Evolutionary conservation across 495 filamentous ascomycete species (phyloP), one percentile per base, ranked within the genome.

Genomic region (Beverwykella pulmonaria): DNA sequence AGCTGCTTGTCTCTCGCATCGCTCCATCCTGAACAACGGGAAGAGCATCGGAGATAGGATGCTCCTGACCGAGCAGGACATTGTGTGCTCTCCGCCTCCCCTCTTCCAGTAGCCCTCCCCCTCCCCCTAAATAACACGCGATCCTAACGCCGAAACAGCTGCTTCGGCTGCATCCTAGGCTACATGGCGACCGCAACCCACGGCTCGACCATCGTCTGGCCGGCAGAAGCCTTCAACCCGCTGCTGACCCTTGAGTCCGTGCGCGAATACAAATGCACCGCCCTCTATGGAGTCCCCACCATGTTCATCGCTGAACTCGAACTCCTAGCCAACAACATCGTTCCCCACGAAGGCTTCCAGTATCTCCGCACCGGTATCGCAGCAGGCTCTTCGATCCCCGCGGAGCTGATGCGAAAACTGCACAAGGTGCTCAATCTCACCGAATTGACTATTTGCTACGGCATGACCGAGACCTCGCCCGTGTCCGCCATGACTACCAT

Each of bases 401-500:
- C 87, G 3, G 86, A 91, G 59, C 75, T 98, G 25, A 96, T 98
- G 94, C 84, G 86, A 17, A 87, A 85, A 62, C 74, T 98, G 17
- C 90, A 93, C 70, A 79, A 79, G 36, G 80, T 74, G n/a, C 79
- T 97, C 5, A 95, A 95, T 52, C 79, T 98, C 29, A 87, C 84
- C 0, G 90, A 96, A 29, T 73, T 97, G 59, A 96, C 93, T 0
- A 97, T 97, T 70, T 97, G 94, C 80, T 98, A 98, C 76, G 94
- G 92, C 39, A 98, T 98, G 94, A 98, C 94, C 15, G 94, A 98
- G 77, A 98, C 94, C 0, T 88, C 85, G 52, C 94, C 94, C n/a
- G 92, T 96, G 0, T 90, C 86, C 44, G 86, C 85, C 49, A 97
- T 97, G 93, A 98, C 93, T 0, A 84, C 89, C 0, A 93, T 90